Conservation (phyloP, 148 eudicot species). For the Euryodendron excelsum region DNA sequence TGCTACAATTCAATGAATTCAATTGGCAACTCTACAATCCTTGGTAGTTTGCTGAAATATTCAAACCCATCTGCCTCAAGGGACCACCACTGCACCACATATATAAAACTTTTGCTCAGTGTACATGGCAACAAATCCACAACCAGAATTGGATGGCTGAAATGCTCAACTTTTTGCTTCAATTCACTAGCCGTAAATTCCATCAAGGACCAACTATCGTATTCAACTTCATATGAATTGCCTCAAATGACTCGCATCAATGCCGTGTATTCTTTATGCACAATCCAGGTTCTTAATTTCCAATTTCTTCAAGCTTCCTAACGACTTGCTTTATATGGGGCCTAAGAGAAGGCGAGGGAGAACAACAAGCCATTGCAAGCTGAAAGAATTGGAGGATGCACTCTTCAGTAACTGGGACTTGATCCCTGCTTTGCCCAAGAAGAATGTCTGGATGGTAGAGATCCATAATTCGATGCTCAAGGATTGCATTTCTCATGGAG, state of each 20-base stretch:
- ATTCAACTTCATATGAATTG: background rate
- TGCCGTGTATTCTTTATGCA: background rate
- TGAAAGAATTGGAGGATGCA: constrained; percentile 58
- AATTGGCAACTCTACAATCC: constrained; percentile 5
- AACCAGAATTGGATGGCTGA: constrained; percentile 8
- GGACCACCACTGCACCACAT: background rate
- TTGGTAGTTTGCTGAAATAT: constrained; percentile 6
- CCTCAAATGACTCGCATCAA: background rate
- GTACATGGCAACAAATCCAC: background rate
- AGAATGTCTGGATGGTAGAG: constrained; percentile 39
- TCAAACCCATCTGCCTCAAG: background rate
- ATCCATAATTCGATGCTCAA: constrained; percentile 38
- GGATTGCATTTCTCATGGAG: constrained; percentile 35
- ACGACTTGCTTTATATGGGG: constrained; percentile 65
- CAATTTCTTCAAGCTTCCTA: constrained; percentile 69
- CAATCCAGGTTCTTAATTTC: constrained; percentile 21
- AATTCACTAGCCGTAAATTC: no score
- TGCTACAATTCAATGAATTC: background rate
- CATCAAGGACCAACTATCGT: no score
- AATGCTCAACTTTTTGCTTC: background rate
- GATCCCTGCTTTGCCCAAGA: constrained; percentile 43
- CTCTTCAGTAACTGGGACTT: constrained; percentile 49
- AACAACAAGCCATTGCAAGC: constrained; percentile 89
- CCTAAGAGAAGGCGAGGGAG: constrained; percentile 76
- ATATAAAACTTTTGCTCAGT: background rate